Percentiles rank a stretch among this genome's conserved stretches.
These are phyloP conservation scores for Naganishia vishniacii DNA, from an alignment of 768 basidiomycete species.

Conservation along the genomic window DNA sequence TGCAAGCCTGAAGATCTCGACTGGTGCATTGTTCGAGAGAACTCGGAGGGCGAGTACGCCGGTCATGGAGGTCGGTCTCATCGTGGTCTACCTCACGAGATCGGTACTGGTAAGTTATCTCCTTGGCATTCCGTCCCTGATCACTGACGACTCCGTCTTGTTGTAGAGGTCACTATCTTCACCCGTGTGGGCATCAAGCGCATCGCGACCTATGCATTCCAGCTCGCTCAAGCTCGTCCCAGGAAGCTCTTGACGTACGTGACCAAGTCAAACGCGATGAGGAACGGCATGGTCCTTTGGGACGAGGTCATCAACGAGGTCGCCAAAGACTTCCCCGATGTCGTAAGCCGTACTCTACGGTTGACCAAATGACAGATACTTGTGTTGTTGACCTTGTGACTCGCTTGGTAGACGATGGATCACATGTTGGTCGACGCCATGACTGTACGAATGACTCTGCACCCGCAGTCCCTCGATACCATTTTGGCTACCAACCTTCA, in stretches of 20 bases:
- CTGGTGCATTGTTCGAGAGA: slow-evolving; percentile 58
- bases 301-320: slow-evolving; percentile 52
- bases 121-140: background rate
- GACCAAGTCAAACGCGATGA: slow-evolving; percentile 56
- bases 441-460: slow-evolving; percentile 52
- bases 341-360: slow-evolving; percentile 33
- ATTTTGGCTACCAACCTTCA: slow-evolving; percentile 58
- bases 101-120: slow-evolving; percentile 42
- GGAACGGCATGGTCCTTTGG: slow-evolving; percentile 45
- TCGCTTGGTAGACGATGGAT: slow-evolving; percentile 33
- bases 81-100: slow-evolving; percentile 39
- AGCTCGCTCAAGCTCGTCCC: slow-evolving; percentile 54
- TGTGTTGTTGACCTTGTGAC: too few relatives aligned
- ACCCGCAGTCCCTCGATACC: slow-evolving; percentile 57
- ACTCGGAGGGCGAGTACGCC: slow-evolving; percentile 59
- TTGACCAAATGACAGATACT: background rate
- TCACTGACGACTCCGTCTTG: slow-evolving; percentile 18
- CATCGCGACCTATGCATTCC: slow-evolving; percentile 57
- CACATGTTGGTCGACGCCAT: slow-evolving; percentile 55
- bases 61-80: slow-evolving; percentile 51
- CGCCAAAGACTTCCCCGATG: slow-evolving; percentile 55
- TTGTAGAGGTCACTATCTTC: slow-evolving; percentile 52
- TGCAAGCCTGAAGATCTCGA: slow-evolving; percentile 53
- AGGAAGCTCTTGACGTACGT: slow-evolving; percentile 56
- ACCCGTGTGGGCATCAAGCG: slow-evolving; percentile 55